Conservation (phyloP, 2,329 filamentous ascomycete species). For the Stachybotrys elegans region DNA sequence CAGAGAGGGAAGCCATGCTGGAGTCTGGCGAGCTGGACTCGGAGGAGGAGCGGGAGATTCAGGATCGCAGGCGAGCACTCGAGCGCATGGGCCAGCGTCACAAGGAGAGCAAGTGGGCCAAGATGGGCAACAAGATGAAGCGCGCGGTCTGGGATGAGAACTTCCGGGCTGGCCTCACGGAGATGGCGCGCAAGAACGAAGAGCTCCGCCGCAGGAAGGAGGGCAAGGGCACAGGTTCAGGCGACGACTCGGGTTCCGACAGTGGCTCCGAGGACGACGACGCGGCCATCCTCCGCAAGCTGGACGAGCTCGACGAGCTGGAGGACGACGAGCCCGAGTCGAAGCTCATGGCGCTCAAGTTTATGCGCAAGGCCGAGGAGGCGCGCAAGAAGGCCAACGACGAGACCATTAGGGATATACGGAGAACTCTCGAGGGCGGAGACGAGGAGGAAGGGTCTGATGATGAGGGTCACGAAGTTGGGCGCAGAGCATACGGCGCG, state of each 20-base stretch:
- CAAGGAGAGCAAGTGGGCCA: slow-evolving; percentile 88
- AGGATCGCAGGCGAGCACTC: slow-evolving; percentile 71
- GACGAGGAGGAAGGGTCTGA: slow-evolving; percentile 48
- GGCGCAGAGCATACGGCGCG: slow-evolving; percentile 65
- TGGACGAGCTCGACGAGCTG: slow-evolving; percentile 37
- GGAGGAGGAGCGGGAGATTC: slow-evolving; percentile 57
- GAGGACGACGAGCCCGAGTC: slow-evolving; percentile 53
- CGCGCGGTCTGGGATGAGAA: slow-evolving; percentile 86
- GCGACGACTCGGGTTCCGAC: slow-evolving; percentile 48
- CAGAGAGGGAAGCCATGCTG: slow-evolving; percentile 44
- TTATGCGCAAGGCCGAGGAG: slow-evolving; percentile 88
- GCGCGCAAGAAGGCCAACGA: slow-evolving; percentile 75
- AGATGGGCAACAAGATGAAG: slow-evolving; percentile 72
- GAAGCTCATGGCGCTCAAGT: slow-evolving; percentile 78
- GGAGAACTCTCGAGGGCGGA: slow-evolving; percentile 60
- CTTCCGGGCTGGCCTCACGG: slow-evolving; percentile 69
- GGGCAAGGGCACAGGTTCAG: slow-evolving; percentile 50
- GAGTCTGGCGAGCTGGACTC: slow-evolving; percentile 59
- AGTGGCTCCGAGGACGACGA: slow-evolving; percentile 54
- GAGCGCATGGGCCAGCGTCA: slow-evolving; percentile 83
- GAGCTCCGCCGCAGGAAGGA: slow-evolving; percentile 76
- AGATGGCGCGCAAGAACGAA: slow-evolving; percentile 78
- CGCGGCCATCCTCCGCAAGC: slow-evolving; percentile 43
- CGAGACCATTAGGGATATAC: slow-evolving; percentile 64
- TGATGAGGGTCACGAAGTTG: slow-evolving; percentile 53